These are phyloP conservation scores for Cladophialophora chaetospira DNA, from an alignment of 2,329 filamentous ascomycete genomes.

Conservation along the genomic window DNA sequence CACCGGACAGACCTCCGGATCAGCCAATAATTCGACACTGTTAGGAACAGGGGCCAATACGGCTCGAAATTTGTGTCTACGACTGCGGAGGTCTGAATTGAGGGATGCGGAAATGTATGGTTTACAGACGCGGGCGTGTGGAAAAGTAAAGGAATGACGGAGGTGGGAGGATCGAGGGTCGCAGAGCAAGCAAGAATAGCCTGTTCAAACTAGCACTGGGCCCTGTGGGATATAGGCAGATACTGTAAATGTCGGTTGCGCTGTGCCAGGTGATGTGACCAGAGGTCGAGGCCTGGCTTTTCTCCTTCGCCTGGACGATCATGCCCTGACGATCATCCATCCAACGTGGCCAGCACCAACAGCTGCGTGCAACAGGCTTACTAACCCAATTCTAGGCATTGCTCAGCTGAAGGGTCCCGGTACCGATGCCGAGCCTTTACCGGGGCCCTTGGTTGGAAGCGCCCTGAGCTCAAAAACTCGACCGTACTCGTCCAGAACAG, in stretches of 20 bases:
- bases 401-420: background rate
- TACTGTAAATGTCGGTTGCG: no score
- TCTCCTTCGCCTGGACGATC: background rate
- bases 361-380: no score
- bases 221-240: no score
- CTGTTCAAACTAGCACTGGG: background rate
- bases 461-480: no score
- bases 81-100: no score
- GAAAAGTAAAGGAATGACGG: slow-evolving; percentile 4
- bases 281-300: slow-evolving; percentile 2
- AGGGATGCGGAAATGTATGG: background rate
- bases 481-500: no score
- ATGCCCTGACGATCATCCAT: slow-evolving; percentile 5
- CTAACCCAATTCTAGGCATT: background rate
- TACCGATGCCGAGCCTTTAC: background rate
- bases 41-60: background rate
- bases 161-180: background rate
- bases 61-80: background rate
- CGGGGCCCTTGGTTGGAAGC: background rate
- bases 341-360: background rate
- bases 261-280: no score
- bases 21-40: no score
- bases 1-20: slow-evolving; percentile 6
- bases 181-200: background rate
- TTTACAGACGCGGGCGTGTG: background rate